These are phyloP conservation scores for Singerocomus inundabilis DNA, from an alignment of 1,284 basidiomycete genomes.

Conservation along the genomic window DNA sequence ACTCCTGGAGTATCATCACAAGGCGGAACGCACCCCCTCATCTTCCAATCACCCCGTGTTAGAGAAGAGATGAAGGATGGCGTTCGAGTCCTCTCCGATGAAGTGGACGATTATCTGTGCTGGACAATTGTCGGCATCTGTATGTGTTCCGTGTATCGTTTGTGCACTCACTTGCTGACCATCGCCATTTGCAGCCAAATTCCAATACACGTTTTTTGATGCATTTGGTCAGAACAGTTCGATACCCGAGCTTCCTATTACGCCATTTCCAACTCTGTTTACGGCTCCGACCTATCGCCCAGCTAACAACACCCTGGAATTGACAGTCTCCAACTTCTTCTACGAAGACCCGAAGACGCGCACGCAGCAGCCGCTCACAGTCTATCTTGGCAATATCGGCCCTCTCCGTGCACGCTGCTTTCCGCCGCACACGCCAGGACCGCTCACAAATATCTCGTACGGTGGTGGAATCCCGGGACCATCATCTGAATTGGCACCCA, in stretches of 20 bases:
- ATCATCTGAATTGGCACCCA: slow-evolving; percentile 31
- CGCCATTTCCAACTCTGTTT: slow-evolving; percentile 86
- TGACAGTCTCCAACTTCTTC: slow-evolving; percentile 84
- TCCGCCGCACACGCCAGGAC: slow-evolving; percentile 63
- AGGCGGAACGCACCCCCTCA: slow-evolving; percentile 73
- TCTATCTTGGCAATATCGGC: slow-evolving; percentile 88
- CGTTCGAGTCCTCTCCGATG: slow-evolving; percentile 67
- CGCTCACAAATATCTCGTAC: slow-evolving; percentile 59
- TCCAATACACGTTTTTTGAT: slow-evolving; percentile 94
- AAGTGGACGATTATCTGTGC: slow-evolving; percentile 91
- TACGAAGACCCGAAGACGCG: slow-evolving; percentile 68
- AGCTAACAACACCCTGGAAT: slow-evolving; percentile 69
- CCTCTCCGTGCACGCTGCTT: slow-evolving; percentile 74
- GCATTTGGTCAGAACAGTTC: slow-evolving; percentile 76
- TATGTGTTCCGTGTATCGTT: slow-evolving; percentile 44
- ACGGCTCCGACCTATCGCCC: slow-evolving; percentile 76
- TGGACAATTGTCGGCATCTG: slow-evolving; percentile 97
- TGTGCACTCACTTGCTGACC: slow-evolving; percentile 19
- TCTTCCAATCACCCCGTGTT: slow-evolving; percentile 73
- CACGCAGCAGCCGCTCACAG: slow-evolving; percentile 69
- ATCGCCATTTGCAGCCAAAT: slow-evolving; percentile 59
- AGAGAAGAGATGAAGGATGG: slow-evolving; percentile 75
- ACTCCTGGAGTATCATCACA: slow-evolving; percentile 70
- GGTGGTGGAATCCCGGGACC: slow-evolving; percentile 40
- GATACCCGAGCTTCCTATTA: slow-evolving; percentile 77